Percentiles rank a stretch among this genome's conserved stretches.
Conservation (phyloP, 2,329 filamentous ascomycete genomes). For the Cladosporium colombiae region DNA sequence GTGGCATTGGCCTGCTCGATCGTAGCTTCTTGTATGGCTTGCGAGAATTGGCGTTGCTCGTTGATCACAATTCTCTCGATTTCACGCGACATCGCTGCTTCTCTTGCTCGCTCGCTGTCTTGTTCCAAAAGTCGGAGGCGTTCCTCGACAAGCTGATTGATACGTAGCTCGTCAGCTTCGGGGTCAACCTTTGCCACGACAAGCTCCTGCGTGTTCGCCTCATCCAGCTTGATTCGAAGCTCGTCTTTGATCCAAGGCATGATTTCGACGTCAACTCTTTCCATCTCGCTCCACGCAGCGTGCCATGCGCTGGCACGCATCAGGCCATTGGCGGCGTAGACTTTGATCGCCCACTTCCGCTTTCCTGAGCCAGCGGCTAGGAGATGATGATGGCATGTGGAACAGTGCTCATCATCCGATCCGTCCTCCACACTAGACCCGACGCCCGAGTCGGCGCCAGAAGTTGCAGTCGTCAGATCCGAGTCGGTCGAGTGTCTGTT, state of each 20-base stretch:
- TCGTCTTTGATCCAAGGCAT: slow-evolving; percentile 67
- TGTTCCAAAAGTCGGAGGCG: slow-evolving; percentile 23
- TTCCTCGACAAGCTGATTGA: slow-evolving; percentile 28
- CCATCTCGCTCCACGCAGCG: slow-evolving; percentile 96
- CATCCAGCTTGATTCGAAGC: slow-evolving; percentile 61
- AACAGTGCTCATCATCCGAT: slow-evolving; percentile 29
- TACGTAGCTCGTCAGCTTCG: slow-evolving; percentile 35
- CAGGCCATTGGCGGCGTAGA: slow-evolving; percentile 92
- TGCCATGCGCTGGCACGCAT: slow-evolving; percentile 92
- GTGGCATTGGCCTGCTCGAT: background rate
- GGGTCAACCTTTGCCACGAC: slow-evolving; percentile 34
- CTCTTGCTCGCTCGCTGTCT: slow-evolving; percentile 10
- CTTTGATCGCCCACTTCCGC: slow-evolving; percentile 74
- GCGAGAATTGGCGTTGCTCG: slow-evolving; percentile 6
- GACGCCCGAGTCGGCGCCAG: slow-evolving; percentile 33
- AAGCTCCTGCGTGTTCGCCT: slow-evolving; percentile 47
- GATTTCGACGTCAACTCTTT: slow-evolving; percentile 93
- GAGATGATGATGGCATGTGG: slow-evolving; percentile 41
- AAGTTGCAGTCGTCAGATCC: slow-evolving; percentile 39
- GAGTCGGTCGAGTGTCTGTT: slow-evolving; percentile 57
- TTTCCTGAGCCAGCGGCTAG: slow-evolving; percentile 41
- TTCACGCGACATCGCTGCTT: slow-evolving; percentile 11
- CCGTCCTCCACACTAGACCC: slow-evolving; percentile 30
- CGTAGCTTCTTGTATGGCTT: background rate
- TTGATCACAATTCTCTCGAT: slow-evolving; percentile 17